phyloP scores from a whole-genome alignment of 2,329 filamentous ascomycete genomes.

The Chaetothyriales sp. region DNA sequence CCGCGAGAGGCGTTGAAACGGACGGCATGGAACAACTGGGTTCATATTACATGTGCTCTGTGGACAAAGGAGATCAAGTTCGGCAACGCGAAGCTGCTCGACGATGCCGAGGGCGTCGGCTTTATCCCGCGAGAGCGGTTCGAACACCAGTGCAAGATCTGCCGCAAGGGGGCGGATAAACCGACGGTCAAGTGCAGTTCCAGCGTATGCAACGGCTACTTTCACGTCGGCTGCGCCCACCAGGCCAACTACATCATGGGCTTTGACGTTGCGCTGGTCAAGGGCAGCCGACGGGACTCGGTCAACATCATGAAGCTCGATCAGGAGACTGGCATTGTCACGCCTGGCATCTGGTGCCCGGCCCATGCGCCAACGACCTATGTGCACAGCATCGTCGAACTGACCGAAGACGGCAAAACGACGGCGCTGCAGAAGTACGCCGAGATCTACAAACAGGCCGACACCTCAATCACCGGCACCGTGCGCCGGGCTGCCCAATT shows the following conservation, averaged over 20 bases:
- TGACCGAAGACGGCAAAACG: constrained; percentile 47
- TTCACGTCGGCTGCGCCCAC: constrained; percentile 84
- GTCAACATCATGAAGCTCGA: constrained; percentile 66
- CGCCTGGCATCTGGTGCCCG: constrained; percentile 81
- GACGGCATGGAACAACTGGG: constrained; percentile 95
- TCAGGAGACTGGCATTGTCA: constrained; percentile 65
- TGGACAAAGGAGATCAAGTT: constrained; percentile 92
- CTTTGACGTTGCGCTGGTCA: constrained; percentile 80
- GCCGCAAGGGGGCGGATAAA: constrained; percentile 54
- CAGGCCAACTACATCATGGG: constrained; percentile 69
- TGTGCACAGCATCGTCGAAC: constrained; percentile 65
- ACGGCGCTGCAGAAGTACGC: constrained; percentile 78
- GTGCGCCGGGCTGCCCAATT: constrained; percentile 75
- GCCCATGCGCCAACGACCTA: constrained; percentile 51
- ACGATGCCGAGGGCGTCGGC: constrained; percentile 78
- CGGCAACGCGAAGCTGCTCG: constrained; percentile 64
- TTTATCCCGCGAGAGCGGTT: constrained; percentile 60
- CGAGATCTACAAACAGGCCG: constrained; percentile 85
- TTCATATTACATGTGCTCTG: constrained; percentile 82
- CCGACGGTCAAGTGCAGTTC: constrained; percentile 72
- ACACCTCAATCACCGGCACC: constrained; percentile 76
- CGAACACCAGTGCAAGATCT: constrained; percentile 67
- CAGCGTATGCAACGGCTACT: constrained; percentile 33
- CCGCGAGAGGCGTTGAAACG: constrained; percentile 85
- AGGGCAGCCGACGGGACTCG: constrained; percentile 71